Base-by-base conservation (phyloP, 345 rosid species). In the Eucalyptus cloeziana region DNA sequence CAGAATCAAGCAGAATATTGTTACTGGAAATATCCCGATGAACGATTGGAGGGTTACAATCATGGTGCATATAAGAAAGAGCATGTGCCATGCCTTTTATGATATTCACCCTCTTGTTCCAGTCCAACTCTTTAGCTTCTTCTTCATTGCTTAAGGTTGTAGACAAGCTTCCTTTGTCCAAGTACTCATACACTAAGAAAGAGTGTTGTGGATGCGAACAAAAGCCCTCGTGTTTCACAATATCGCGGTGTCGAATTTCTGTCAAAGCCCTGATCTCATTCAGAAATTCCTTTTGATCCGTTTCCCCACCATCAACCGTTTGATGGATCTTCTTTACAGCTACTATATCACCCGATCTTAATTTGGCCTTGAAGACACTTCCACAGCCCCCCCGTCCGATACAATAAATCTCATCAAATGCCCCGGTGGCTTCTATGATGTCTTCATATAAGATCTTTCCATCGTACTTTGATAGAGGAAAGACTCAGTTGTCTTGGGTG, bases 251-350 rank as follows among this genome's bases (percentile, higher is more conserved):
- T 56, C 88, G 16, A 22, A 88, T 88, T 54, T 88, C 85, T 21
- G 67, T 88, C 85, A 88, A 60, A 17, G 90, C 89, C 71, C 16
- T 37, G 7, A 86, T 79, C 90, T 88, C 91, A 43, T 86, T 90
- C 45, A 86, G 15, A 43, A 90, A 88, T 49, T 88, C 91, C 25
- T 89, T 86, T 30, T 17, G 85, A 44, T 87, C 33, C 22, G 40
- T 86, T n/a, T 40, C 49, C 43, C 54, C 86, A 17, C 69, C 17
- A 33, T 89, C 85, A 4, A 21, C 30, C 10, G 30, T 52, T 7
- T 69, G 47, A 69, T 89, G 79, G 22, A 92, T 90, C 86, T 91
- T 93, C 89, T 92, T 93, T 5, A 93, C 89, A 7, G 93, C 93
- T 40, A 93, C 90, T 2, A n/a, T 44, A 30, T 15, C 40, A 6